Percentiles rank a stretch among this genome's conserved stretches.
These are phyloP conservation scores for Stentor coeruleus DNA, from an alignment of 73 alveolate genomes.

Conservation along the genomic window DNA sequence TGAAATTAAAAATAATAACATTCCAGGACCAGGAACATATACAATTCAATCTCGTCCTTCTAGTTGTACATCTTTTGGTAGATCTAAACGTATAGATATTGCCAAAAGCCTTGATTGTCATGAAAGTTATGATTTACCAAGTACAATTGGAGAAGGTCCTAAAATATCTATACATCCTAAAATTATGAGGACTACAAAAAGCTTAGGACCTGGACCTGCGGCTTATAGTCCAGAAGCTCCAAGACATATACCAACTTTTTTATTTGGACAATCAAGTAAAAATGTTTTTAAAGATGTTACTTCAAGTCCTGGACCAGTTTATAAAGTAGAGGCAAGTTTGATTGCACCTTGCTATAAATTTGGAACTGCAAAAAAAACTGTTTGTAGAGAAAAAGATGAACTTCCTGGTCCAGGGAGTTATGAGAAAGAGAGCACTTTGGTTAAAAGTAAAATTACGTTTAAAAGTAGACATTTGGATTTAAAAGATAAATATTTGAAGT, in stretches of 20 bases:
- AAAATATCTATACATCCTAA: background rate
- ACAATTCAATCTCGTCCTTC: background rate
- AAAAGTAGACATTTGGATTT: background rate
- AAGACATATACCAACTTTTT: background rate
- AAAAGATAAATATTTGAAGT: background rate
- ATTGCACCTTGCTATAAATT: background rate
- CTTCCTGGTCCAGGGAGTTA: slow-evolving; percentile 18
- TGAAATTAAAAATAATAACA: background rate
- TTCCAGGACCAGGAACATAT: slow-evolving; percentile 22
- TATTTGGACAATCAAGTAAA: background rate
- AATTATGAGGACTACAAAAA: too few relatives aligned
- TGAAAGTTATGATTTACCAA: background rate
- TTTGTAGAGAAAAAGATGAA: background rate
- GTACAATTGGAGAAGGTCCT: background rate
- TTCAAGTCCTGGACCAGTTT: background rate
- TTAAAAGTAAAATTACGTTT: background rate
- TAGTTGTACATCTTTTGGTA: background rate
- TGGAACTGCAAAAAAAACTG: background rate
- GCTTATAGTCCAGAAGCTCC: slow-evolving; percentile 10
- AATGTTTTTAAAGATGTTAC: background rate
- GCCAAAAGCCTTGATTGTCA: background rate
- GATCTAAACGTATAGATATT: background rate
- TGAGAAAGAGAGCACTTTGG: background rate
- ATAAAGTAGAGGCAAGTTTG: background rate
- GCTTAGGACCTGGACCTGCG: slow-evolving; percentile 4